Conservation (phyloP, 768 basidiomycete species). For the Lyophyllum shimeji region DNA sequence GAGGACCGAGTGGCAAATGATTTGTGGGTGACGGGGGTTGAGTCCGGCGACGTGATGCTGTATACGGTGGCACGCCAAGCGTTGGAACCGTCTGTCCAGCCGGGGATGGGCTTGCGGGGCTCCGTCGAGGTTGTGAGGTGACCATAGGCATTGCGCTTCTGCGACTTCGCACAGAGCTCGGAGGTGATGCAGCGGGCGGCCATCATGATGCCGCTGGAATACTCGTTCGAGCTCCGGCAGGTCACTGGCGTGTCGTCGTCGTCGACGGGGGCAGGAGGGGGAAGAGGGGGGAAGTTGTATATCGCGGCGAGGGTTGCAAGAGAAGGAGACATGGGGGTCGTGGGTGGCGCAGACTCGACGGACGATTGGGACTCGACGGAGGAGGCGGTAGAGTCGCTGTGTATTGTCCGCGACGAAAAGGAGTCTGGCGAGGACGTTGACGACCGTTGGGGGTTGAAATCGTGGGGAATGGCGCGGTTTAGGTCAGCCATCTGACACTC, state of each 20-base stretch:
- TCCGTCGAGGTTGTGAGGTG: constrained; percentile 28
- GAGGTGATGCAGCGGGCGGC: constrained; percentile 53
- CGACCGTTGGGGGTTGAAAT: constrained; percentile 46
- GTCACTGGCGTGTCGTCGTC: constrained; percentile 23
- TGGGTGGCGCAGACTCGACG: constrained; percentile 31
- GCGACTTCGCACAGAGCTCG: constrained; percentile 39
- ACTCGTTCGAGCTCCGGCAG: constrained; percentile 34
- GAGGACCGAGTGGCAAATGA: constrained; percentile 53
- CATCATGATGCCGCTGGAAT: constrained; percentile 69
- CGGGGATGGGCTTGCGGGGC: constrained; percentile 49
- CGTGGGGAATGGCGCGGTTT: constrained; percentile 40
- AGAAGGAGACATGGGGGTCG: constrained; percentile 27
- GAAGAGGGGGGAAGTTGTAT: constrained; percentile 52
- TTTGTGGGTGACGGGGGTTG: constrained; percentile 33
- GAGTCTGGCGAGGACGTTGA: constrained; percentile 33
- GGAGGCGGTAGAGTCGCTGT: constrained; percentile 42
- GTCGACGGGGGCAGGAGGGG: constrained; percentile 48
- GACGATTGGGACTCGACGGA: constrained; percentile 43
- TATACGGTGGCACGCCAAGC: constrained; percentile 71
- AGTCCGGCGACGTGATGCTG: constrained; percentile 43
- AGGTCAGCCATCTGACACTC: constrained; percentile 67
- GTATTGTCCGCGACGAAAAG: constrained; percentile 28
- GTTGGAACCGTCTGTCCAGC: constrained; percentile 68
- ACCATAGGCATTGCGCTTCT: constrained; percentile 36
- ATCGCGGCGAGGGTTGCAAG: constrained; percentile 31